A percentile compares a stretch with the other conserved stretches of the same genome.
These are phyloP conservation scores for Syncephalastrum contaminatum DNA, from an alignment of 371 early-diverging fungal genomes.

Conservation along the genomic window DNA sequence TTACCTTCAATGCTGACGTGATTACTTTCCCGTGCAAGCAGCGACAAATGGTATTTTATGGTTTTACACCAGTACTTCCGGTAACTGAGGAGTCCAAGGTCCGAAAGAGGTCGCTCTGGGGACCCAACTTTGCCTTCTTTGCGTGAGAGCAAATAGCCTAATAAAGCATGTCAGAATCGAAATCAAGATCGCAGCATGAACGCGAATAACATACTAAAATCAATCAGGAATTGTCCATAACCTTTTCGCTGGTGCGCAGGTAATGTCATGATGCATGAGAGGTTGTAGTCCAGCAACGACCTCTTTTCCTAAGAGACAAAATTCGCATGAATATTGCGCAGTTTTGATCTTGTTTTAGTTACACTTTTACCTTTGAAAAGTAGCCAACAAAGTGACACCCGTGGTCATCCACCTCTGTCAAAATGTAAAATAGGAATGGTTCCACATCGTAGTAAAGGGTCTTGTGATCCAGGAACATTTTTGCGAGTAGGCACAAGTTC, in stretches of 20 bases:
- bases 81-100: slow-evolving; percentile 94
- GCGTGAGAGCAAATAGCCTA: slow-evolving; percentile 86
- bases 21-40: slow-evolving; percentile 27
- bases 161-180: slow-evolving; percentile 5
- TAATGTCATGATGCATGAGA: slow-evolving; percentile 98
- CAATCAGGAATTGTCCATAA: slow-evolving; percentile 96
- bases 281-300: slow-evolving; percentile 89
- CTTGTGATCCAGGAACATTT: slow-evolving; percentile 99
- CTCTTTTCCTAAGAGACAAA: slow-evolving; percentile 79
- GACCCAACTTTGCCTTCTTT: slow-evolving; percentile 89
- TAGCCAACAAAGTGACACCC: slow-evolving; percentile 98
- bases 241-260: slow-evolving; percentile 97
- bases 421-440: slow-evolving; percentile 98
- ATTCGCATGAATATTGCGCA: background rate
- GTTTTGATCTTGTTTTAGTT: background rate
- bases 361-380: slow-evolving; percentile 94
- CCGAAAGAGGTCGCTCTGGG: slow-evolving; percentile 99
- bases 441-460: slow-evolving; percentile 99
- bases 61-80: slow-evolving; percentile 77
- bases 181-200: background rate
- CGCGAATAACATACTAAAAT: slow-evolving; percentile 75
- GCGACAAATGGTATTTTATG: slow-evolving; percentile 63
- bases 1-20: slow-evolving; percentile 49
- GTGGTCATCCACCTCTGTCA: slow-evolving; percentile 75
- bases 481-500: slow-evolving; percentile 96